phyloP scores from a whole-genome alignment of 257 asterid genomes.

The Capsicum chinense region DNA sequence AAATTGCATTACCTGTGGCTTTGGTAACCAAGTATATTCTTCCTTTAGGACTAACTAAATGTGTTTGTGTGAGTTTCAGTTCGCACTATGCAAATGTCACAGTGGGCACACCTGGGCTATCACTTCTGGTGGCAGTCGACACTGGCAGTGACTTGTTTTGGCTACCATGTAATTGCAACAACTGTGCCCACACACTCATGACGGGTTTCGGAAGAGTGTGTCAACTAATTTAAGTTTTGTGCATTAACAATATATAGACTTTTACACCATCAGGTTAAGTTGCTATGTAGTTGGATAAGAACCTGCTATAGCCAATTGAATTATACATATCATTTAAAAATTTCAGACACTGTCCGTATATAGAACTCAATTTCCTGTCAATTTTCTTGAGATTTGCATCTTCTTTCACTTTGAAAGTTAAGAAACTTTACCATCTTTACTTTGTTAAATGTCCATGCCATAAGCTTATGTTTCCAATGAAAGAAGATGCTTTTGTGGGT shows the following conservation, averaged over 20 bases:
- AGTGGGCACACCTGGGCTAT: slow-evolving; percentile 71
- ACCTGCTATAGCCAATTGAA: too few relatives aligned
- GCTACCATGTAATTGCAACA: slow-evolving; percentile 86
- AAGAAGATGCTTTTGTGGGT: too few relatives aligned
- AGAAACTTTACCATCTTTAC: too few relatives aligned
- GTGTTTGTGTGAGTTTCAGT: slow-evolving; percentile 51
- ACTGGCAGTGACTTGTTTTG: slow-evolving; percentile 96
- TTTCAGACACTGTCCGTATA: too few relatives aligned
- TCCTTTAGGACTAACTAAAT: background rate
- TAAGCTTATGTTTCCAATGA: too few relatives aligned
- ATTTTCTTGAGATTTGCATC: too few relatives aligned
- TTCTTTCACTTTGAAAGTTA: too few relatives aligned
- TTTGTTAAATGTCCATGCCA: too few relatives aligned
- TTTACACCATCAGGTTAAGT: background rate
- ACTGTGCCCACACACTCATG: slow-evolving; percentile 57
- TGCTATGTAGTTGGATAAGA: too few relatives aligned
- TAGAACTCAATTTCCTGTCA: too few relatives aligned
- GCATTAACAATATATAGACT: background rate
- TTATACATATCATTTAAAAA: too few relatives aligned
- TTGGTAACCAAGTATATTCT: background rate
- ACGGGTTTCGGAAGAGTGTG: slow-evolving; percentile 57
- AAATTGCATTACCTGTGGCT: background rate
- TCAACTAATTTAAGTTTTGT: background rate
- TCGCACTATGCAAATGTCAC: slow-evolving; percentile 82
- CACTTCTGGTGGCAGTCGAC: slow-evolving; percentile 88